Conservation (phyloP, 768 basidiomycete genomes). For the Tricholoma terreum region DNA sequence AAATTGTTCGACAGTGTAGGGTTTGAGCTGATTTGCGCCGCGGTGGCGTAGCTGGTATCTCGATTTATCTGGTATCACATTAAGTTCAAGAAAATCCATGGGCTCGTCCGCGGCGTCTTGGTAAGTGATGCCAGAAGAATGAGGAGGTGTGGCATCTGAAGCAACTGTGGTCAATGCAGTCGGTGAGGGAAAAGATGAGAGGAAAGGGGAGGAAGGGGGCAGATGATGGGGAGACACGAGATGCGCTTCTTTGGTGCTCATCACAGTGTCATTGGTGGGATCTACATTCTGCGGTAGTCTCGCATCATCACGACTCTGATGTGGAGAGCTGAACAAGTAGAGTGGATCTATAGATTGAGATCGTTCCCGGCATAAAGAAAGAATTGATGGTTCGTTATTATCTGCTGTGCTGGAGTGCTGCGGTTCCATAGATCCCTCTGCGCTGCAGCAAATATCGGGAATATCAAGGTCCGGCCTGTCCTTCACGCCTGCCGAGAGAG, state of each 20-base stretch:
- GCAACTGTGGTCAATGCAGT: not conserved
- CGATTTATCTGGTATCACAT: constrained; percentile 10
- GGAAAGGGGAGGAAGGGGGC: not conserved
- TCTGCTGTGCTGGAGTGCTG: constrained; percentile 23
- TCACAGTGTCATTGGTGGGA: not conserved
- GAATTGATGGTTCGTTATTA: not conserved
- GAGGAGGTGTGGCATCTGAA: not conserved
- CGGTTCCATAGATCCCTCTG: not conserved
- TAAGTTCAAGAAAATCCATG: not conserved
- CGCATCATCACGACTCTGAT: not conserved
- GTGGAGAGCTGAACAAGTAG: constrained; percentile 4
- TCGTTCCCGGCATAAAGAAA: not conserved
- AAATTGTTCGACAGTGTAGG: constrained; percentile 55
- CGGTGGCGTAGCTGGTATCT: constrained; percentile 59
- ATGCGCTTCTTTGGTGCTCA: not conserved
- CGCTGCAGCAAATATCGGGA: not conserved
- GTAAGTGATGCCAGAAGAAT: not conserved
- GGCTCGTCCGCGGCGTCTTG: not conserved
- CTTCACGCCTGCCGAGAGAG: constrained; percentile 1
- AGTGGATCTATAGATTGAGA: constrained; percentile 18
- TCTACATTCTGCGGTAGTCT: not conserved
- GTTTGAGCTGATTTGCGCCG: constrained; percentile 52
- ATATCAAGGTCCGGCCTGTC: not conserved
- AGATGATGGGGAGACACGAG: not conserved
- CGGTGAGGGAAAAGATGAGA: not conserved